Conservation (phyloP, 192 early-diverging fungal genomes). For the Coemansia sp. region DNA sequence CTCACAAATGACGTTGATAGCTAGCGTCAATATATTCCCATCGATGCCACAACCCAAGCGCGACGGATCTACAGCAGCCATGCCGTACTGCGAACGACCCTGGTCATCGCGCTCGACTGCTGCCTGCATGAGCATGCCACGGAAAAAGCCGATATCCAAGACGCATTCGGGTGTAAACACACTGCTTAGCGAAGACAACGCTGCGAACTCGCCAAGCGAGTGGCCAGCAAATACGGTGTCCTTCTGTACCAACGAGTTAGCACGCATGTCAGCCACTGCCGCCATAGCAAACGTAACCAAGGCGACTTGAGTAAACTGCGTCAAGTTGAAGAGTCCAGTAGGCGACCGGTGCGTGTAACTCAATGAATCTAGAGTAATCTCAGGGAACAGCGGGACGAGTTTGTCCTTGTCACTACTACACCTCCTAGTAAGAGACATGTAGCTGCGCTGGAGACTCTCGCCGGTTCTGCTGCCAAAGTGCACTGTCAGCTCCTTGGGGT, state of each 20-base stretch:
- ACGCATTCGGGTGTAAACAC: slow-evolving; percentile 76
- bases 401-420: background rate
- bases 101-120: slow-evolving; percentile 80
- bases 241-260: slow-evolving; percentile 78
- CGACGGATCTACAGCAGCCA: slow-evolving; percentile 91
- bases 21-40: too few relatives aligned
- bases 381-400: slow-evolving; percentile 17
- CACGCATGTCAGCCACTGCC: slow-evolving; percentile 83
- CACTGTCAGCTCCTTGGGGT: slow-evolving; percentile 65
- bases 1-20: slow-evolving; percentile 78
- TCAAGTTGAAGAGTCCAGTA: slow-evolving; percentile 84
- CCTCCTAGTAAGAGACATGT: slow-evolving; percentile 49
- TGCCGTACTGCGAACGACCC: slow-evolving; percentile 89
- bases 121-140: slow-evolving; percentile 96
- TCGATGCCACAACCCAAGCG: too few relatives aligned
- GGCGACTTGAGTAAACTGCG: slow-evolving; percentile 92
- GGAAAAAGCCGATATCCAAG: slow-evolving; percentile 91
- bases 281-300: slow-evolving; percentile 86
- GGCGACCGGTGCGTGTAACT: slow-evolving; percentile 83
- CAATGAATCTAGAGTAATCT: slow-evolving; percentile 69
- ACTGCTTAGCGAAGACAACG: too few relatives aligned
- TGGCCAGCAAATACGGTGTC: slow-evolving; percentile 95
- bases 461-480: too few relatives aligned
- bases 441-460: slow-evolving; percentile 83
- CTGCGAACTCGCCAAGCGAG: slow-evolving; percentile 92